phyloP scores from a whole-genome alignment of 2,329 filamentous ascomycete species.

The Fusarium sublunatum region DNA sequence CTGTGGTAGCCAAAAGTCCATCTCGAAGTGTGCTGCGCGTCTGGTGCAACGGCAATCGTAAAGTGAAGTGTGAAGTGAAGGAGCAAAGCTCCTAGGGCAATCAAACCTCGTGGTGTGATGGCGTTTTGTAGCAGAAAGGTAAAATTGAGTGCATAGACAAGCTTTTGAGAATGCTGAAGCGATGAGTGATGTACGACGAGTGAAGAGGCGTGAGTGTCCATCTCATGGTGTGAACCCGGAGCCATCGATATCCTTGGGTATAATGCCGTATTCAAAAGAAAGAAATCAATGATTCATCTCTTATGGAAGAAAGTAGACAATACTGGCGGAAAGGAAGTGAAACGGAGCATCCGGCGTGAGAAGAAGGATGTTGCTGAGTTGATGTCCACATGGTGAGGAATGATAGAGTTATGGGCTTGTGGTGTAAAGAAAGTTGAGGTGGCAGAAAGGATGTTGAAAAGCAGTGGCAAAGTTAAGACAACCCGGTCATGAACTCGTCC shows the following conservation, averaged over 20 bases:
- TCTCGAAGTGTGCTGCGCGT: not conserved
- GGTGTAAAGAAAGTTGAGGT: not conserved
- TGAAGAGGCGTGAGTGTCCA: not conserved
- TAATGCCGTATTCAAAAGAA: not conserved
- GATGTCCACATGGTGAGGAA: not conserved
- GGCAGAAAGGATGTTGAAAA: not conserved
- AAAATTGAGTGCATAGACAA: not conserved
- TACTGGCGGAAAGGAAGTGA: not conserved
- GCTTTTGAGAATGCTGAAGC: not conserved
- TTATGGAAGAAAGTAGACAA: fast-evolving
- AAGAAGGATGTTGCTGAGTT: not conserved
- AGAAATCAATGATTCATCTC: not conserved
- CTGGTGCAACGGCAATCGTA: not conserved
- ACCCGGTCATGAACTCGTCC: not conserved
- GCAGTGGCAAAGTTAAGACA: not conserved
- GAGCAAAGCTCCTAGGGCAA: not conserved
- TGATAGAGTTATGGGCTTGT: not conserved
- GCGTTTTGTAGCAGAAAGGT: too few relatives aligned
- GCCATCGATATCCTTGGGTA: too few relatives aligned
- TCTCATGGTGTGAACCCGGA: too few relatives aligned
- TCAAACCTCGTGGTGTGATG: not conserved
- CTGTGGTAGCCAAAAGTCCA: not conserved
- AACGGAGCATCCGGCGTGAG: not conserved
- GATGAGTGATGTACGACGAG: too few relatives aligned
- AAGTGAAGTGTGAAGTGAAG: not conserved